Evolutionary conservation across 2,329 filamentous ascomycete genomes (phyloP).

Genomic region (Monosporascus cannonballus): DNA sequence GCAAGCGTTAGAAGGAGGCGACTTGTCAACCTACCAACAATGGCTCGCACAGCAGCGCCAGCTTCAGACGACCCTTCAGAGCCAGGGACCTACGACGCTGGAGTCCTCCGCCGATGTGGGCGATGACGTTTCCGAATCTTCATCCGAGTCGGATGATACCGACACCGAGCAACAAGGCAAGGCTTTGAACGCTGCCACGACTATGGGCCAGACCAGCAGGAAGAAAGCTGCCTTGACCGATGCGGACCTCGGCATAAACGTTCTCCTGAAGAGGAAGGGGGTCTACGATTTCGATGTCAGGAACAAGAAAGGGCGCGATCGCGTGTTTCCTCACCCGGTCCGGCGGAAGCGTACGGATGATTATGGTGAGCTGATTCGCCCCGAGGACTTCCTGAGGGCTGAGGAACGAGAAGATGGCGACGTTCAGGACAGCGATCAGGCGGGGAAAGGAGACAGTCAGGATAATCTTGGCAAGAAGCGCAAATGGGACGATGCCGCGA

Average conservation of each 20-base stretch:
- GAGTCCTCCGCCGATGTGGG: conserved; percentile 67
- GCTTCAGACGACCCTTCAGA: conserved; percentile 73
- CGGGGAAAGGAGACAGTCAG: conserved; percentile 44
- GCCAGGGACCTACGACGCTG: conserved; percentile 59
- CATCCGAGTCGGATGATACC: conserved; percentile 80
- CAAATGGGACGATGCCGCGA: conserved; percentile 73
- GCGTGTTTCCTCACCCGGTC: conserved; percentile 83
- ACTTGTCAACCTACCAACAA: conserved; percentile 80
- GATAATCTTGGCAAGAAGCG: conserved; percentile 81
- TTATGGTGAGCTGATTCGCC: conserved; percentile 88
- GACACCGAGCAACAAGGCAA: conserved; percentile 89
- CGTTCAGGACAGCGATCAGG: conserved; percentile 52
- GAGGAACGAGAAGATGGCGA: conserved; percentile 80
- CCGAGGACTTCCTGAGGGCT: conserved; percentile 87
- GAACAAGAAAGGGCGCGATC: conserved; percentile 85
- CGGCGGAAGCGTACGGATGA: conserved; percentile 78
- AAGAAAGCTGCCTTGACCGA: conserved; percentile 84
- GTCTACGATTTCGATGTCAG: conserved; percentile 92
- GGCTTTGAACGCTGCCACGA: conserved; percentile 80
- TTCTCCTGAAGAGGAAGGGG: conserved; percentile 80
- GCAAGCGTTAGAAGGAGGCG: conserved; percentile 64
- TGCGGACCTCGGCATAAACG: conserved; percentile 85
- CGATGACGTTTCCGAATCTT: conserved; percentile 82
- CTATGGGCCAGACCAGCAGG: conserved; percentile 74
- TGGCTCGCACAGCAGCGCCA: conserved; percentile 86